Base-by-base conservation (phyloP, 2,329 filamentous ascomycete species). In the Scytalidium lignicola region DNA sequence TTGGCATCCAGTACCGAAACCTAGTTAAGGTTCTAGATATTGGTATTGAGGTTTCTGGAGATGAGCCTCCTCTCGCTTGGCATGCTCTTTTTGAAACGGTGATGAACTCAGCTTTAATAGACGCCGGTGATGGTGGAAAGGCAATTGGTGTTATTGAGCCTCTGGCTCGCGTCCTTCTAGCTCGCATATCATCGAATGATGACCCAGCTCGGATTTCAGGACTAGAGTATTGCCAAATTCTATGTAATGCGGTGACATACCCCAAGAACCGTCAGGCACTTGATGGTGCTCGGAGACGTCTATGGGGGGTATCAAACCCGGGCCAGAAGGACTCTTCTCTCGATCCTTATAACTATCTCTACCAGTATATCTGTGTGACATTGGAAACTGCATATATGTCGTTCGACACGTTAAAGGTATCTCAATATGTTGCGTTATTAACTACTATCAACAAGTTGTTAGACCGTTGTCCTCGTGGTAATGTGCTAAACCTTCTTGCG, bases 81-180 rank as follows among this genome's bases (percentile, higher is more conserved):
- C 62, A 64, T 44, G 51, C 71, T 0, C 69, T 92, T 1, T 80
- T 88, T 46, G 69, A 76, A 8, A 65, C 73, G 1, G 68, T 88
- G 8, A 70, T 78, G 2, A 67, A 74, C 8, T 77, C 79, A 46
- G 78, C 85, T 6, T 75, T 73, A 17, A 69, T 74, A 12, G 82
- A 89, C 54, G 78, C 79, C 46, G 87, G 88, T 2, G 82, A 89
- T 53, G 78, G 79, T 15, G 84, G 82, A 5, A 75, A 84, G 39
- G 79, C 83, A 4, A 72, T 87, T 44, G 77, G 79, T 20, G 74
- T 90, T 1, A 72, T 91, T 37, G 89, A 95, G 52, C 86, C 85
- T 1, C 60, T 93, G 3, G 80, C 87, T 0, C 83, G 79, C 56
- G 60, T 66, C 1, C 56, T 86, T 3, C 67, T 45, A 66, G 64